phyloP scores from a whole-genome alignment of 108 stramenopile genomes.

The Mediolabrus comicus region DNA sequence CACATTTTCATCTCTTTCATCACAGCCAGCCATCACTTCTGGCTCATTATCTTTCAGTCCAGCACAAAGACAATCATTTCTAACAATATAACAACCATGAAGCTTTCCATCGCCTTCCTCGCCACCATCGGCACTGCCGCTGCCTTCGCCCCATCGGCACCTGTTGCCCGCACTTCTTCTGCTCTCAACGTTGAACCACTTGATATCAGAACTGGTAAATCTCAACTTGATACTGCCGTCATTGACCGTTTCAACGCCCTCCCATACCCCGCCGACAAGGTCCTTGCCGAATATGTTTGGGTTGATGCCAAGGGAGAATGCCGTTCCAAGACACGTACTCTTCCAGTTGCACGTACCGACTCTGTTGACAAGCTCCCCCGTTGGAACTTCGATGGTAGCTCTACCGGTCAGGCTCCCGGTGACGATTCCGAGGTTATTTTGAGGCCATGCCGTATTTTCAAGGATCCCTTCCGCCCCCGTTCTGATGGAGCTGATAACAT shows the following conservation, averaged over 20 bases:
- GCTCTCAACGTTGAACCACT: conserved; percentile 35
- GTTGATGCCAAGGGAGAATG: conserved; percentile 87
- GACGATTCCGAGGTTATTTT: conserved; percentile 95
- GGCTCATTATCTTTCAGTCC: neutral
- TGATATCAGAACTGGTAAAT: conserved; percentile 55
- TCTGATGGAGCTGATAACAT: conserved; percentile 84
- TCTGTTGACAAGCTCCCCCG: conserved; percentile 72
- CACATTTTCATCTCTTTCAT: no score
- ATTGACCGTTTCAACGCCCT: conserved; percentile 62
- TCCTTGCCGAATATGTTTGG: conserved; percentile 91
- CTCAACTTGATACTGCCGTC: conserved; percentile 75
- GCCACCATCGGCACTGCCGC: neutral
- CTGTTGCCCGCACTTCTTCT: neutral
- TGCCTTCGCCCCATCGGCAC: neutral
- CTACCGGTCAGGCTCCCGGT: conserved; percentile 96
- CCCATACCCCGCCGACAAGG: conserved; percentile 66
- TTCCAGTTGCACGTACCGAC: conserved; percentile 52
- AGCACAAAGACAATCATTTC: neutral
- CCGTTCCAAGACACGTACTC: conserved; percentile 86
- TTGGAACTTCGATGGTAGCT: conserved; percentile 98
- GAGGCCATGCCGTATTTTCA: conserved; percentile 83
- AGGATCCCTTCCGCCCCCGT: conserved; percentile 93
- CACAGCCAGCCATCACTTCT: neutral
- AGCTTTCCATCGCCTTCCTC: neutral
- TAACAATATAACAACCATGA: neutral